Base-by-base conservation (phyloP, 768 basidiomycete species). In the Floccularia luteovirens region DNA sequence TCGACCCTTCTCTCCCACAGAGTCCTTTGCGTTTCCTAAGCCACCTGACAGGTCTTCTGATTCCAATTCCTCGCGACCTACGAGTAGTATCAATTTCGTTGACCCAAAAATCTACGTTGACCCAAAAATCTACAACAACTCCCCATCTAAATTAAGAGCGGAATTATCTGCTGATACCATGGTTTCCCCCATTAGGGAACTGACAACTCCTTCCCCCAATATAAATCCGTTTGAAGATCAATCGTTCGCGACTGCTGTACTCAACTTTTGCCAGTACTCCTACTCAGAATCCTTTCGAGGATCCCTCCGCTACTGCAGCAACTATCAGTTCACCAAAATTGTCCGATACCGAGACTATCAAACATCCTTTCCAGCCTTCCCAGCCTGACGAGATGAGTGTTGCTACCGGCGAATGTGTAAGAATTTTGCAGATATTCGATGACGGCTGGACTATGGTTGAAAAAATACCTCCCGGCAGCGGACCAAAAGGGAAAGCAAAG, bases 391-490 rank as follows among this genome's bases (percentile, higher is more conserved):
- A 88, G 53, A 51, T 88, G 2, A 44, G 54, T 0, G 79, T 84
- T 1, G 27, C 17, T 0, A 59, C 62, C 0, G 74, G 71, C 1
- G 81, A 85, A 36, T 48, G 49, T 3, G 74, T 85, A 8, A 71
- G 58, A 49, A 57, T 86, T 22, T 4, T 79, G 8, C 58, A 63
- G 36, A 49, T 72, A 17, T 87, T 77, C 51, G 76, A 82, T 42
- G 84, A 86, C 48, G 84, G 82, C 1, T 87, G 84, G 84, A 74
- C 74, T 4, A 56, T 73, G 45, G 74, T 81, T 25, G 72, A 81
- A 60, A 74, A 66, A 43, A 16, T 17, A 1, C 16, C 28, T 20
- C 53, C 50, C 3, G 44, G 48, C n/a, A 48, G 38, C 4, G 56
- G 56, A 27, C 56, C 54, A 35, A 51, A 63, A 41, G 48, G 58